A percentile compares a stretch with the other conserved stretches of the same genome.
Conservation (phyloP, 2,329 filamentous ascomycete genomes). For the Alternaria incomplexa region DNA sequence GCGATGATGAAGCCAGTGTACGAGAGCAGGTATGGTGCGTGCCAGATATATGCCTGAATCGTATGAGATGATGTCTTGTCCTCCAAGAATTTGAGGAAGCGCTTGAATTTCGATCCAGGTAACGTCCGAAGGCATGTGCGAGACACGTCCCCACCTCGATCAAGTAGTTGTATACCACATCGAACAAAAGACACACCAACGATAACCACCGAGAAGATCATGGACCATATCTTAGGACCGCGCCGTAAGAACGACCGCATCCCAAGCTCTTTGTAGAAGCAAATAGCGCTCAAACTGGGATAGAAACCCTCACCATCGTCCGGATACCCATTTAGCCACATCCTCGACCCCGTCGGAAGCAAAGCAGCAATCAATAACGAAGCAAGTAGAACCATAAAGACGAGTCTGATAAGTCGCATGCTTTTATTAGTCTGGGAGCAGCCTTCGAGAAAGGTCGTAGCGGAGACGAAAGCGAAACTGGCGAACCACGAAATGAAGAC, state of each 20-base stretch:
- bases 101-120: conserved; percentile 21
- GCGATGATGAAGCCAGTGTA: conserved; percentile 14
- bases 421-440: conserved; percentile 28
- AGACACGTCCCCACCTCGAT: conserved; percentile 17
- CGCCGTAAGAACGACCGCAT: conserved; percentile 10
- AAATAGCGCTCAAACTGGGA: conserved; percentile 22
- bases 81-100: conserved; percentile 16
- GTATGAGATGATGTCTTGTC: background rate
- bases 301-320: conserved; percentile 25
- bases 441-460: conserved; percentile 27
- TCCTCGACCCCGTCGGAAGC: conserved; percentile 29
- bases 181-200: conserved; percentile 28
- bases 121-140: conserved; percentile 20
- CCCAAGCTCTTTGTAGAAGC: conserved; percentile 26
- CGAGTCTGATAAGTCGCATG: conserved; percentile 25
- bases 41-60: conserved; percentile 9
- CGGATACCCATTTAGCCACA: conserved; percentile 26
- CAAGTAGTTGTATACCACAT: conserved; percentile 24
- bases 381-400: conserved; percentile 28
- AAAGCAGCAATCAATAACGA: conserved; percentile 25
- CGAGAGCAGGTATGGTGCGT: conserved; percentile 11
- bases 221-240: conserved; percentile 29
- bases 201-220: conserved; percentile 29
- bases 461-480: conserved; percentile 27
- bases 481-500: conserved; percentile 35